These are phyloP conservation scores for Kwoniella mangroviensis DNA, from an alignment of 768 basidiomycete genomes.

Conservation along the genomic window DNA sequence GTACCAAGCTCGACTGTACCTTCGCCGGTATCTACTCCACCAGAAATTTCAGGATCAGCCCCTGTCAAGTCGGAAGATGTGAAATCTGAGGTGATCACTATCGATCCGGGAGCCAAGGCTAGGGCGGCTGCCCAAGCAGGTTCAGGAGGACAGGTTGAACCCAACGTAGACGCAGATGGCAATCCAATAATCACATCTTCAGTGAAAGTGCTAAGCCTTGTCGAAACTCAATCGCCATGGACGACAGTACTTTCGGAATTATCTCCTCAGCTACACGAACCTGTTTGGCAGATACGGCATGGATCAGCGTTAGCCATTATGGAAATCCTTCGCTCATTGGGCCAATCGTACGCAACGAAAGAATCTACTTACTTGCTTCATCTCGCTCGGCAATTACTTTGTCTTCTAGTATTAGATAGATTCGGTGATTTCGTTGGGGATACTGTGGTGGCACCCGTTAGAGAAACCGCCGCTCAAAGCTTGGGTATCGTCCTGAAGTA, in stretches of 20 bases:
- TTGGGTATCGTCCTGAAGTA: slow-evolving; percentile 84
- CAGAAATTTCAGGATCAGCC: slow-evolving; percentile 19
- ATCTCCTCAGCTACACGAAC: slow-evolving; percentile 77
- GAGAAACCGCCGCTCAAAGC: slow-evolving; percentile 94
- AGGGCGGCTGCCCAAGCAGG: slow-evolving; percentile 41
- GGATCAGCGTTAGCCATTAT: slow-evolving; percentile 89
- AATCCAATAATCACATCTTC: slow-evolving; percentile 31
- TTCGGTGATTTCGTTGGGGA: slow-evolving; percentile 98
- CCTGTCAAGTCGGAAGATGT: slow-evolving; percentile 8
- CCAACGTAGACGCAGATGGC: slow-evolving; percentile 43
- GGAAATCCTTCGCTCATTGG: slow-evolving; percentile 67
- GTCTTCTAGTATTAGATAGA: slow-evolving; percentile 91
- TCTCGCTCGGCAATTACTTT: slow-evolving; percentile 80
- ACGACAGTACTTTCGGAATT: slow-evolving; percentile 73
- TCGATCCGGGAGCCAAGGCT: slow-evolving; percentile 59
- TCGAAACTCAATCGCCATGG: slow-evolving; percentile 51
- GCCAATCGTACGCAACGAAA: slow-evolving; percentile 6
- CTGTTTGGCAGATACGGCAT: slow-evolving; percentile 91
- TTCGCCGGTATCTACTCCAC: slow-evolving; percentile 31
- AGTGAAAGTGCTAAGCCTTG: slow-evolving; percentile 21
- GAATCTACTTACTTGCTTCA: slow-evolving; percentile 49
- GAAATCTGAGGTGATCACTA: slow-evolving; percentile 39
- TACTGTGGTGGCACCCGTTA: slow-evolving; percentile 94
- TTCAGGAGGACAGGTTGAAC: slow-evolving; percentile 47
- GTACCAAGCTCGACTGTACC: slow-evolving; percentile 17